These are phyloP conservation scores for Vaccinium vitisidaea DNA, from an alignment of 148 eudicot genomes.

Conservation along the genomic window DNA sequence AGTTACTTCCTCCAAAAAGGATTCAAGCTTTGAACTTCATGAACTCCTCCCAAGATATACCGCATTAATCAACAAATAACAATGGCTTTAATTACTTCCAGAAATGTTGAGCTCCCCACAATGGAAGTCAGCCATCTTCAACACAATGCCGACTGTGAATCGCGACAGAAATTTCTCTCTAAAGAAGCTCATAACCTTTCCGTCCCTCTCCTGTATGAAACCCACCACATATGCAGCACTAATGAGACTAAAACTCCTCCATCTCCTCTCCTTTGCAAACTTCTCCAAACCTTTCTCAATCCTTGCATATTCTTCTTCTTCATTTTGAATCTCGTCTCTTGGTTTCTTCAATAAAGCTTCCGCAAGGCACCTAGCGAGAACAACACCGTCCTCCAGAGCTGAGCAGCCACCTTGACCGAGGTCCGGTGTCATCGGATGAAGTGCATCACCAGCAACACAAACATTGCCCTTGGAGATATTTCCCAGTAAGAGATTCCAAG, in stretches of 20 bases:
- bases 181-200: constrained; percentile 30
- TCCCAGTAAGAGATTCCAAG: constrained; percentile 40
- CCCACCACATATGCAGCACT: constrained; percentile 38
- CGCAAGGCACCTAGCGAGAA: constrained; percentile 47
- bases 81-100: neutral
- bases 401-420: constrained; percentile 60
- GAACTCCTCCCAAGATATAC: neutral
- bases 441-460: constrained; percentile 51
- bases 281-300: constrained; percentile 38
- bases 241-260: constrained; percentile 44
- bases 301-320: constrained; percentile 24
- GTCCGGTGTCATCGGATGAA: constrained; percentile 69
- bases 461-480: constrained; percentile 38
- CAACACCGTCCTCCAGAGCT: constrained; percentile 45
- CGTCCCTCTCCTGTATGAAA: constrained; percentile 31
- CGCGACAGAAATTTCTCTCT: constrained; percentile 26
- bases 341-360: constrained; percentile 30
- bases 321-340: constrained; percentile 1
- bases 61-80: neutral
- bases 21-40: neutral
- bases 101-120: constrained; percentile 26
- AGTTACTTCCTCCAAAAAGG: neutral
- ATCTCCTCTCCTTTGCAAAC: constrained; percentile 40
- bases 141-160: neutral
- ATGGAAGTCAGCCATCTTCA: constrained; percentile 43